Evolutionary conservation across 139 green algal genomes (phyloP).

Genomic region (Tetradesmus lagerheimii): DNA sequence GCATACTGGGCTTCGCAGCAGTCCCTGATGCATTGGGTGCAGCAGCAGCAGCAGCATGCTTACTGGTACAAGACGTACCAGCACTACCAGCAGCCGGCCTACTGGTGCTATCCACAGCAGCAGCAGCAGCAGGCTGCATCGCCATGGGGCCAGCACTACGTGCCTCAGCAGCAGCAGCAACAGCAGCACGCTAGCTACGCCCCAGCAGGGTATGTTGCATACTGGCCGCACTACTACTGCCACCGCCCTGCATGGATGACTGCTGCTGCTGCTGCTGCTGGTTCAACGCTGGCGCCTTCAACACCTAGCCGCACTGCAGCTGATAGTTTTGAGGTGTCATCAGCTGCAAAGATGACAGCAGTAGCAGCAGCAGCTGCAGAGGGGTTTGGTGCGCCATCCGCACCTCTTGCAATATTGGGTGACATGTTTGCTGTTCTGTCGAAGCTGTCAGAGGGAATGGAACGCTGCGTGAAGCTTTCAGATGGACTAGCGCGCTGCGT

Average conservation of each 20-base stretch:
- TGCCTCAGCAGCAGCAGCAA: neutral
- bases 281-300: too few species aligned
- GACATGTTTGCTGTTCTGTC: too few species aligned
- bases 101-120: neutral
- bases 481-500: too few species aligned
- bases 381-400: too few species aligned
- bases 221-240: neutral
- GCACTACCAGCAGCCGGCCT: neutral
- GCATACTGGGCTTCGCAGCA: neutral
- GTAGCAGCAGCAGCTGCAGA: neutral
- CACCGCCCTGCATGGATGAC: neutral
- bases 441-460: too few species aligned
- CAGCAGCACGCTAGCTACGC: neutral
- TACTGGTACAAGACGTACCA: neutral
- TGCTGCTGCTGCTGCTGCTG: too few species aligned
- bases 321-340: neutral
- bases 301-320: neutral
- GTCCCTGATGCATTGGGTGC: neutral
- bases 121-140: neutral
- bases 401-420: too few species aligned
- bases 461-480: too few species aligned
- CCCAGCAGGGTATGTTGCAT: neutral
- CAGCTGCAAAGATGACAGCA: neutral
- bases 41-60: neutral
- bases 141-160: neutral